Conservation (phyloP, 495 filamentous ascomycete genomes). For the Pyrenula massariospora region DNA sequence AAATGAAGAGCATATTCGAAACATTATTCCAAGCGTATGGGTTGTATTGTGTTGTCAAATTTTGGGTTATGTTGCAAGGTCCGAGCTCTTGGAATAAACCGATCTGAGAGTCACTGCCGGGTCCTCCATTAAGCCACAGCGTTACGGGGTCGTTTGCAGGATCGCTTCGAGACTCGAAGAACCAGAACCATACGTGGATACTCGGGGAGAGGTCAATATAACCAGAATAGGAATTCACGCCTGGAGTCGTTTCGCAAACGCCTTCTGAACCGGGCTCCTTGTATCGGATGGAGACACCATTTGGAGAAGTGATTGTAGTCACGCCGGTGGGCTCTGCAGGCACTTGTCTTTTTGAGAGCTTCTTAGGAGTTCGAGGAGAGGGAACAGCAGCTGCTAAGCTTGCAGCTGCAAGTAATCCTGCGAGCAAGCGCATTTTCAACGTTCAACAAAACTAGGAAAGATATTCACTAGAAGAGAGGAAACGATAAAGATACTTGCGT, state of each 20-base stretch:
- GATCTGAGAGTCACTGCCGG: conserved; percentile 51
- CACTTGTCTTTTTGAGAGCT: conserved; percentile 24
- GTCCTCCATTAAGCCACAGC: conserved; percentile 52
- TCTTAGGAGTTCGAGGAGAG: background rate
- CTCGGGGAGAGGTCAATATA: conserved; percentile 51
- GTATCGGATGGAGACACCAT: conserved; percentile 45
- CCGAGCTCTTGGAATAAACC: conserved; percentile 61
- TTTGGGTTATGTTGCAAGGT: conserved; percentile 42
- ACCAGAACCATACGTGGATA: conserved; percentile 58
- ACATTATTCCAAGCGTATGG: conserved; percentile 61
- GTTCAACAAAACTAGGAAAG: background rate
- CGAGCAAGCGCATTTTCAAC: background rate
- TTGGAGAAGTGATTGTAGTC: conserved; percentile 45
- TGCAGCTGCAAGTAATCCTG: background rate
- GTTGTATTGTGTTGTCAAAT: conserved; percentile 39
- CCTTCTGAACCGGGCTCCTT: conserved; percentile 48
- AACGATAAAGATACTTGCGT: background rate
- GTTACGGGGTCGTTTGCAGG: conserved; percentile 45
- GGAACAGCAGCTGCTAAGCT: background rate
- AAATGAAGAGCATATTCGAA: conserved; percentile 66
- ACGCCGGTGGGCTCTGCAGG: conserved; percentile 39
- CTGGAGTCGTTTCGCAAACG: conserved; percentile 53
- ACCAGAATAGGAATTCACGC: conserved; percentile 54
- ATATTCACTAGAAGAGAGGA: background rate
- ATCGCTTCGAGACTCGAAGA: conserved; percentile 49